Evolutionary conservation across 352 stramenopile species (phyloP), one percentile per base, ranked within the genome.

Genomic region (Phytophthora megakarya): DNA sequence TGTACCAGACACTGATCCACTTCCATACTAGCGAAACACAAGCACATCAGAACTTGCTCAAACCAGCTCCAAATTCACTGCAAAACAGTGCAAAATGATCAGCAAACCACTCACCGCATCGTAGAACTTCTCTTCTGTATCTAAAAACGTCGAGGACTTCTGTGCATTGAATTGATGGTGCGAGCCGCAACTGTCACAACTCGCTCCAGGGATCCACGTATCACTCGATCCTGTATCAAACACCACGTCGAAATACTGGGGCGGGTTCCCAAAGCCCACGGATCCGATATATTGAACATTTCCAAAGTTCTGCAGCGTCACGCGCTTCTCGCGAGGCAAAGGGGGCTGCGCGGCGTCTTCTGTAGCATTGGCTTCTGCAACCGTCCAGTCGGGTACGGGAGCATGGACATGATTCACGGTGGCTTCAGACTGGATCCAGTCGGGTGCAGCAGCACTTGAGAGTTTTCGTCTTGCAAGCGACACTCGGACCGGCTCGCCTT

Each of bases 161-260:
- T 69, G 42, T 15, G 55, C 61, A 40, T 88, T 51, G 40, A 92
- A 94, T 32, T 70, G 72, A 44, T 70, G 63, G 70, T 94, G 85
- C 19, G 78, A 70, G 22, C 76, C 80, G 48, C 81, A 91, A 16
- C 57, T 65, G 1, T 53, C 43, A 47, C 83, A 94, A 22, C 71
- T 73, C 9, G 65, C 65, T 28, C 81, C 61, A 0, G 85, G 85
- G 46, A 94, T 81, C 85, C 85, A 94, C 45, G 85, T 90, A 69
- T 94, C 85, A 32, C 83, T 94, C 16, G 83, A 92, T 23, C 85
- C 85, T 18, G 85, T 94, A 48, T 94, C 85, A 44, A 94, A 92
- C 35, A 92, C 81, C 60, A 94, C 71, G 35, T 86, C 81, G 45
- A 92, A 28, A 7, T 69, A 42, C 62, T 94, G 85, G 44, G 68